Evolutionary conservation across 2,329 filamentous ascomycete genomes (phyloP).

Genomic region (Canariomyces notabilis): DNA sequence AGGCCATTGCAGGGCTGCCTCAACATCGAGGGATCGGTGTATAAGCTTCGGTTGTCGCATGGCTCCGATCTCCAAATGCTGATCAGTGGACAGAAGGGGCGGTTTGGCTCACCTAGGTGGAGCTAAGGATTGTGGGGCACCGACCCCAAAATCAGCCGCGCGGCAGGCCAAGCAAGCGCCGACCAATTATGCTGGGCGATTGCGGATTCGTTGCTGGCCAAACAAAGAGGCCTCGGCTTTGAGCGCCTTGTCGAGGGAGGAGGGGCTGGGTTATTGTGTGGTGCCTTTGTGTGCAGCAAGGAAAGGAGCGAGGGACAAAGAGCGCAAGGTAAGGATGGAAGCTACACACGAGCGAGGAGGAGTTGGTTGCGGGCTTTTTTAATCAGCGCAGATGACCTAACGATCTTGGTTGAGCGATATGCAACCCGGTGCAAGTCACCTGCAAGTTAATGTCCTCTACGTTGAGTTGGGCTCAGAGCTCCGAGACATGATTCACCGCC

Average conservation of each 20-base stretch:
- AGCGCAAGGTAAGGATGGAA: no score
- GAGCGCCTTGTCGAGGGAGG: constrained; percentile 2
- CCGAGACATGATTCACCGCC: no score
- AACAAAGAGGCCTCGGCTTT: constrained; percentile 13
- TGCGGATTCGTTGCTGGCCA: constrained; percentile 16
- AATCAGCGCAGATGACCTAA: no score
- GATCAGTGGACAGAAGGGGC: constrained; percentile 16
- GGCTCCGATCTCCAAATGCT: constrained; percentile 5
- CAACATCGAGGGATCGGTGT: background rate
- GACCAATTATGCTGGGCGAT: constrained; percentile 18
- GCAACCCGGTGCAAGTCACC: no score
- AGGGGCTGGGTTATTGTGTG: constrained; percentile 1
- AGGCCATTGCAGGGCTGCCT: constrained; percentile 3
- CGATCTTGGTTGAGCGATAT: no score
- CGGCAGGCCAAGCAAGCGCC: constrained; percentile 18
- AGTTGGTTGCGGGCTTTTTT: constrained; percentile 3
- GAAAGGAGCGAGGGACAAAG: background rate
- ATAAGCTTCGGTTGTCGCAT: constrained; percentile 12
- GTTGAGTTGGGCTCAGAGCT: no score
- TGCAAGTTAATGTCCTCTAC: no score
- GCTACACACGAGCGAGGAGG: background rate
- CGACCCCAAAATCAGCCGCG: constrained; percentile 17
- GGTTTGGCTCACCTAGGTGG: constrained; percentile 14
- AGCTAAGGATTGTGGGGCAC: constrained; percentile 16
- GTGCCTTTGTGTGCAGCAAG: background rate